phyloP scores from a whole-genome alignment of 1,284 basidiomycete species.

The Trametes pubescens region DNA sequence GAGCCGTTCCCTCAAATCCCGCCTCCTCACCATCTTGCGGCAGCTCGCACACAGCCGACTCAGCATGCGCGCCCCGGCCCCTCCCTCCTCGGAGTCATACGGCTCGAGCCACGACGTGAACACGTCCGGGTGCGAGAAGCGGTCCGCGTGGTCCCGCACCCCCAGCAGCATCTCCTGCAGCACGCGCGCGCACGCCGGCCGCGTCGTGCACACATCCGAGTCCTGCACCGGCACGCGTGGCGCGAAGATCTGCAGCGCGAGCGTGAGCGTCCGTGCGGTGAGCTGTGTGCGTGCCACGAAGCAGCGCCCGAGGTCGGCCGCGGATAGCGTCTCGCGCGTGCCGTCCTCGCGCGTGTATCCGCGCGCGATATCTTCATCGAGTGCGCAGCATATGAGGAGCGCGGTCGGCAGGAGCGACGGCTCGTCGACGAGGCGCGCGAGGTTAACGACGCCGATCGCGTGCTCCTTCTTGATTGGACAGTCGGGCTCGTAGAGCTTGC shows the following conservation, averaged over 20 bases:
- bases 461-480: neutral
- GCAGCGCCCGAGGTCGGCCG: constrained; percentile 16
- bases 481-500: neutral
- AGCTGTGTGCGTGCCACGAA: neutral
- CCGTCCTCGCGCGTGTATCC: constrained; percentile 16
- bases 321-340: constrained; percentile 6
- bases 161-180: neutral
- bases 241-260: neutral
- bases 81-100: too few species aligned
- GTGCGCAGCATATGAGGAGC: constrained; percentile 2
- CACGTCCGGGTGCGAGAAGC: too few species aligned
- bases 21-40: too few species aligned
- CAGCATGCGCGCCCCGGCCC: too few species aligned
- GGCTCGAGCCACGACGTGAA: too few species aligned
- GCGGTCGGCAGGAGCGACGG: constrained; percentile 2
- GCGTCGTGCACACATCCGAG: neutral
- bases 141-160: too few species aligned
- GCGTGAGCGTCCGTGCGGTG: neutral
- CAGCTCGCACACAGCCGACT: too few species aligned
- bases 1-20: too few species aligned
- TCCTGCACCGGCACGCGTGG: neutral
- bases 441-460: constrained; percentile 22
- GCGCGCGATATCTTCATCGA: neutral
- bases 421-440: constrained; percentile 17
- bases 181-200: too few species aligned